Evolutionary conservation across 2,329 filamentous ascomycete genomes (phyloP).

Genomic region (Arthrobotrys sinensis): DNA sequence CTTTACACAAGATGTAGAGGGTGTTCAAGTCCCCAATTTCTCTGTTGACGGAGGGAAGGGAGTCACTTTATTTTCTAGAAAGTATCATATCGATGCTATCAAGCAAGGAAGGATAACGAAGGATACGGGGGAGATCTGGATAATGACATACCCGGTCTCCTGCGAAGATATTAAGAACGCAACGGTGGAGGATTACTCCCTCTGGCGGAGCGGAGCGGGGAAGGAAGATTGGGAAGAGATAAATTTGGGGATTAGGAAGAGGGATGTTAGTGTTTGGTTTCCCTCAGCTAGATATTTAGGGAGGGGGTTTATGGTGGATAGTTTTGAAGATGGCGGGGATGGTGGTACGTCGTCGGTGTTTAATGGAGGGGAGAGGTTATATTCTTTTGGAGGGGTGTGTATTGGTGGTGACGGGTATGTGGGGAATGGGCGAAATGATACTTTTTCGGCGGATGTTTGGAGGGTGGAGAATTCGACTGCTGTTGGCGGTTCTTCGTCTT

Average conservation of each 20-base stretch:
- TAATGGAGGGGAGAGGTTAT: slow-evolving; percentile 12
- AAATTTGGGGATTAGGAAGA: slow-evolving; percentile 16
- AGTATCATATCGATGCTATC: neutral
- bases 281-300: slow-evolving; percentile 34
- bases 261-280: slow-evolving; percentile 39
- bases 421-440: slow-evolving; percentile 35
- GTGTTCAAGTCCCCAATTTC: slow-evolving; percentile 47
- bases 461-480: slow-evolving; percentile 48
- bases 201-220: slow-evolving; percentile 18
- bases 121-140: slow-evolving; percentile 43
- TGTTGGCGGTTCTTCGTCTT: neutral
- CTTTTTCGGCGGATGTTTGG: slow-evolving; percentile 56
- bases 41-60: neutral
- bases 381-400: slow-evolving; percentile 57
- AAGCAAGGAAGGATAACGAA: neutral
- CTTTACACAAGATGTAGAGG: slow-evolving; percentile 36
- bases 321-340: neutral
- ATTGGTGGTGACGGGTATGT: slow-evolving; percentile 5
- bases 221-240: slow-evolving; percentile 27
- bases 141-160: slow-evolving; percentile 27
- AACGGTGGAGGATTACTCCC: slow-evolving; percentile 20
- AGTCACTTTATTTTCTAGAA: slow-evolving; percentile 21
- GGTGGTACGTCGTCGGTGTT: neutral
- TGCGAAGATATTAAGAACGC: slow-evolving; percentile 11
- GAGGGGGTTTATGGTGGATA: slow-evolving; percentile 31